Base-by-base conservation (phyloP, 768 basidiomycete genomes). In the Lactarius hatsudake region DNA sequence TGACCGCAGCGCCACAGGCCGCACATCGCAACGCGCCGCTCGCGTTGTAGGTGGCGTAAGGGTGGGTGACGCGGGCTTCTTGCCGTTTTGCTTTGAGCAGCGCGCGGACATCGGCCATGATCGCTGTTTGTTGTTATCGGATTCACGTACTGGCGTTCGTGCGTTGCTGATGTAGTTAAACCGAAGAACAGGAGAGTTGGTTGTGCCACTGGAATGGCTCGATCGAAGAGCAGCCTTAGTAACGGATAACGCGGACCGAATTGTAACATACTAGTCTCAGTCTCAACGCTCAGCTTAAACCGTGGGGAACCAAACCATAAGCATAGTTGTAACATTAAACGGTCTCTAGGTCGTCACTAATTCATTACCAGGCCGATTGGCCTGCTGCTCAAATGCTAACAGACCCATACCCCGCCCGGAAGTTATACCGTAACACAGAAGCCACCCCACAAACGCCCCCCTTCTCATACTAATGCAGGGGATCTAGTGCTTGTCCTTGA, bases 71-170 rank as follows among this genome's bases (percentile, higher is more conserved):
- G 34, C 85, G 87, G 40, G 82, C 81, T 73, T 91, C 89, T 75
- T 91, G 85, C 55, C 91, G 82, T 78, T 92, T 93, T n/a, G 90
- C 89, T 73, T 88, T 90, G 71, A 94, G 86, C 53, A 94, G 82
- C 32, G 90, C 83, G 63, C 93, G 90, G 40, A 86, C 87, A 74
- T 94, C 90, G n/a, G 91, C 77, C 91, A 92, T 93, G 28, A 56
- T 12, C 8, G 20, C 2, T 30, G n/a, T 13, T 28, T 30, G 34
- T 30, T 51, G 20, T 26, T 53, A 5, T 26, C 2, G 48, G 10
- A 23, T 23, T 13, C n/a, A 5, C 13, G 51, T 53, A 26, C 26
- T 20, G 51, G 26, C 51, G 23, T 13, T 26, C 40, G 5, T 2
- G 51, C 51, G 12, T 23, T 13, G 23, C 15, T 15, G 51, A 15